Evolutionary conservation across 345 rosid genomes (phyloP), one percentile per base, ranked within the genome.

Genomic region (Laguncularia racemosa): DNA sequence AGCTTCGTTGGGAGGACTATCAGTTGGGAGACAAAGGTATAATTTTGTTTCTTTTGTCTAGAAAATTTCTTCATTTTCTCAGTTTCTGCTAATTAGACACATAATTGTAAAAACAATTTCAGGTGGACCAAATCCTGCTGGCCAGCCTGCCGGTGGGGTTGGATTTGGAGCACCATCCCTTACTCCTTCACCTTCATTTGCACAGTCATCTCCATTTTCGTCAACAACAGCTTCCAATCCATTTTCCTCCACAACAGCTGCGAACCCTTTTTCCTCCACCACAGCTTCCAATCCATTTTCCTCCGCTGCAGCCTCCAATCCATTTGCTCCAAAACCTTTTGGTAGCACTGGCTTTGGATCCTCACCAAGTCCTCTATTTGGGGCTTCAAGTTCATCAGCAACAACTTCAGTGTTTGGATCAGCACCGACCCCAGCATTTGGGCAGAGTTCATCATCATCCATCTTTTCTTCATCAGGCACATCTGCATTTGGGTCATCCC

Each of bases 1-100:
- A 90, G 79, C 81, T 95, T 56, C 75, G 95, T 64, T 85, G 96
- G 97, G 99, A 84, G 70, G 99, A 95, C 65, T 88, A 85, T 66
- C 99, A 95, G 65, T 70, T 59, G 58, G 99, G 99, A 76, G 99
- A 95, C 72, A 90, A 90, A 88, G 97, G 99, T 89, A 68, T 50
- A 52, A 48, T 57, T 55, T 2, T 13, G 19, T 43, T 21, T 50
- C 26, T 46, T 26, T 48, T 40, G 51, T n/a, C 16, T 33, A 12
- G 9, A 38, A 20, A 44, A 56, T 17, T 46, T 33, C n/a, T 64
- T 52, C 26, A 52, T 44, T 33, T 23, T 33, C 40, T 33, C 40
- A 3, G 40, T 59, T 38, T 21, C 50, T 56, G 21, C 16, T 48
- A 21, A 23, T 69, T 33, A 48, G 59, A 16, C 13, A 52, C 46